Evolutionary conservation across 345 rosid genomes (phyloP), one percentile per base, ranked within the genome.

Genomic region (Garcia nutans): DNA sequence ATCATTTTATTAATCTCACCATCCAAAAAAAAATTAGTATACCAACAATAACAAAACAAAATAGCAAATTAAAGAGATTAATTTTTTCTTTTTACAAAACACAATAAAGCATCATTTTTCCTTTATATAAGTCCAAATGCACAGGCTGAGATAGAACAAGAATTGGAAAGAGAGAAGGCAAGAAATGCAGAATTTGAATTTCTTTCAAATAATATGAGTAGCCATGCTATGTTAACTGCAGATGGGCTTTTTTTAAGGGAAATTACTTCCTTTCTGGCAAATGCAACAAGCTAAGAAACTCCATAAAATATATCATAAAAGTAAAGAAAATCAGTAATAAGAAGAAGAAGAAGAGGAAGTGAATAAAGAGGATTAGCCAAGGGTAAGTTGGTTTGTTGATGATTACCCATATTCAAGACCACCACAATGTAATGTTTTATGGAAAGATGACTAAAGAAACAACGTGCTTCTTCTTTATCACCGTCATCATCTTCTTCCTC

Each of bases 361-460:
- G 68, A 59, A 0, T 45, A 81, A 62, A 78, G 83, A 87, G 77
- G 89, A 88, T 23, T 86, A 79, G 60, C 68, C 78, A 55, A 86
- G 82, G 65, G 84, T 83, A 12, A 85, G 76, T 62, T 93, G 98
- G 98, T 92, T 90, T 81, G 84, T 90, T 57, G 98, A 96, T 70
- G 99, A 96, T 49, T 96, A 96, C 55, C 98, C 98, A 44, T 96
- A 98, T 64, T 98, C 99, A 12, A 84, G 98, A 73, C 98, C 97
- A 52, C 98, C 98, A 6, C 92, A 94, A 73, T 94, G 98, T 72
- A 93, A 97, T 3, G 99, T 96, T 5, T 58, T 96, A 5, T 96
- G 98, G 98, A 96, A 93, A 85, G 99, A 93, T 83, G 94, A 87
- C 55, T 96, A 73, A 93, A 88, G 89, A 96, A 96, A 82, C 98